Conservation (phyloP, 192 early-diverging fungal species). For the Mortierella hygrophila region DNA sequence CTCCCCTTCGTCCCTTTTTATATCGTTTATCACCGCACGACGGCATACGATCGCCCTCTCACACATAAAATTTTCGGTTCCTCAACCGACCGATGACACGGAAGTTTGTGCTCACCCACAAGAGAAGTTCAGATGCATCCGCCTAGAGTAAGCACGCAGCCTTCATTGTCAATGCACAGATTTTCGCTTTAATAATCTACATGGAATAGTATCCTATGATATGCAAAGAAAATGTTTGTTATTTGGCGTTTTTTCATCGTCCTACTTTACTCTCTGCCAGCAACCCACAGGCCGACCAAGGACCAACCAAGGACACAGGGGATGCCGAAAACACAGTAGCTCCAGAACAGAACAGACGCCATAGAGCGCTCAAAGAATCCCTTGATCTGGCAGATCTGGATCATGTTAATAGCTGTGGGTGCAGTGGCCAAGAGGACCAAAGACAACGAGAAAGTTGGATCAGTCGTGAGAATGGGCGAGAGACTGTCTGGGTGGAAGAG, state of each 20-base stretch:
- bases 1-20: too few relatives aligned
- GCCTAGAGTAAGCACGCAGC: not conserved
- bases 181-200: not conserved
- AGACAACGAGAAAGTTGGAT: slow-evolving; percentile 75
- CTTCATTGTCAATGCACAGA: not conserved
- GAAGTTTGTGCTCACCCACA: not conserved
- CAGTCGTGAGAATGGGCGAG: slow-evolving; percentile 62
- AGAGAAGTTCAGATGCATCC: not conserved
- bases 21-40: too few relatives aligned
- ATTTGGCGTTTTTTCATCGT: not conserved
- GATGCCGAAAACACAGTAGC: slow-evolving; percentile 64
- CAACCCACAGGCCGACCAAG: slow-evolving; percentile 19
- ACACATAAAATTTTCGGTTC: too few relatives aligned
- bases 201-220: not conserved
- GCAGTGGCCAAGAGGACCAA: slow-evolving; percentile 72
- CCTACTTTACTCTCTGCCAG: slow-evolving; percentile 9
- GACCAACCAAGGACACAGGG: slow-evolving; percentile 44
- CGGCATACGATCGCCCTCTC: too few relatives aligned
- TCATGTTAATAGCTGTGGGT: slow-evolving; percentile 80
- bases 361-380: slow-evolving; percentile 79
- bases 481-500: slow-evolving; percentile 47
- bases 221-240: not conserved
- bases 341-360: slow-evolving; percentile 75
- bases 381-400: slow-evolving; percentile 77
- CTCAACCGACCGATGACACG: too few relatives aligned